Evolutionary conservation across 305 asterid genomes (phyloP).

Genomic region (Nicotiana rustica): DNA sequence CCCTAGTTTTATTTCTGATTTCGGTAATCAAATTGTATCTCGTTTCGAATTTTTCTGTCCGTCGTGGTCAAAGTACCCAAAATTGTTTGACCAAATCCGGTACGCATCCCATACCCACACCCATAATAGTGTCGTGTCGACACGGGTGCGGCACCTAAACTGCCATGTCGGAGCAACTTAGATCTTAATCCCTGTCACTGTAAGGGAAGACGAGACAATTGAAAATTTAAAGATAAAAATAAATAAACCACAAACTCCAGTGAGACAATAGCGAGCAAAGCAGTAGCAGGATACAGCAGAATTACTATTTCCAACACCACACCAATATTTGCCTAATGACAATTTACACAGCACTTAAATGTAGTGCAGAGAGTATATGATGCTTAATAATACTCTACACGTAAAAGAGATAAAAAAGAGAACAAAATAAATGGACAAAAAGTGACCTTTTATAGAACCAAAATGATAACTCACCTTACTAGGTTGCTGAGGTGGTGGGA

Average conservation of each 20-base stretch:
- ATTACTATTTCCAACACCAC: not conserved
- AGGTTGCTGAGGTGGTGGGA: conserved; percentile 98
- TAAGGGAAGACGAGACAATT: not conserved
- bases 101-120: too few relatives aligned
- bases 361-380: not conserved
- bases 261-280: conserved; percentile 3
- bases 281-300: not conserved
- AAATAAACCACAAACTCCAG: not conserved
- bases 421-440: not conserved
- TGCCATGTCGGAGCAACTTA: too few relatives aligned
- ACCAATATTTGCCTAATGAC: not conserved
- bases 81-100: too few relatives aligned
- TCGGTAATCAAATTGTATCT: too few relatives aligned
- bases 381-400: not conserved
- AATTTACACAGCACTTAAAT: not conserved
- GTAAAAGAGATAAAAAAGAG: not conserved
- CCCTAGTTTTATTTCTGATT: too few relatives aligned
- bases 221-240: not conserved
- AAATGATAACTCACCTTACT: conserved; percentile 71
- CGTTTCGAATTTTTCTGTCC: too few relatives aligned
- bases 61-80: too few relatives aligned
- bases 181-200: not conserved
- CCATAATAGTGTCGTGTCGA: too few relatives aligned
- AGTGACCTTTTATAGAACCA: not conserved
- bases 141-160: too few relatives aligned